phyloP scores from a whole-genome alignment of 2,329 filamentous ascomycete genomes.

The Colletotrichum paranaense region DNA sequence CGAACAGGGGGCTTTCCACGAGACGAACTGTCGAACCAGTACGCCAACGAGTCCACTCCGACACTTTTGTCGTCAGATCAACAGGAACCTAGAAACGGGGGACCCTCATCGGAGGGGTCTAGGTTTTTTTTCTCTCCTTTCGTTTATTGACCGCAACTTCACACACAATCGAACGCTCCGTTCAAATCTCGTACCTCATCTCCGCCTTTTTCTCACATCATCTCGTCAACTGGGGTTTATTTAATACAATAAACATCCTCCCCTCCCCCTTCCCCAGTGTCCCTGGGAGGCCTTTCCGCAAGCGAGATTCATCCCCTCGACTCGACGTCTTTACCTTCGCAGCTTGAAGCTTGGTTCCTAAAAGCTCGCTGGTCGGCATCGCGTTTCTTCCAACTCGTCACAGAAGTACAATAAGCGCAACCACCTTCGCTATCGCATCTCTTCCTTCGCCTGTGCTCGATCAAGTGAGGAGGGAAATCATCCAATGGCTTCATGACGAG shows the following conservation, averaged over 20 bases:
- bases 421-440: neutral
- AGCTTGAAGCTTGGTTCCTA: constrained; percentile 32
- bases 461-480: constrained; percentile 27
- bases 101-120: constrained; percentile 12
- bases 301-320: neutral
- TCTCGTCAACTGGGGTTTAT: constrained; percentile 25
- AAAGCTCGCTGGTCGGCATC: constrained; percentile 31
- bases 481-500: constrained; percentile 26
- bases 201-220: constrained; percentile 23
- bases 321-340: constrained; percentile 15
- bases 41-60: constrained; percentile 8
- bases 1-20: neutral
- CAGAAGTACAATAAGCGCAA: neutral
- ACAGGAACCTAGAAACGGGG: constrained; percentile 10
- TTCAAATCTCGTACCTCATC: constrained; percentile 16
- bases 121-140: constrained; percentile 7
- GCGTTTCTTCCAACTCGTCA: neutral
- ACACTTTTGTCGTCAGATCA: constrained; percentile 32
- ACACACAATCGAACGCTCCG: constrained; percentile 4
- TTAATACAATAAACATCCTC: neutral
- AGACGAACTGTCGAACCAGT: neutral
- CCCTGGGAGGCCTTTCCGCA: constrained; percentile 18
- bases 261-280: neutral
- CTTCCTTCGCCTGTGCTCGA: neutral
- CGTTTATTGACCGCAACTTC: constrained; percentile 28